Evolutionary conservation across 352 stramenopile species (phyloP).

Genomic region (Phytophthora multivora): DNA sequence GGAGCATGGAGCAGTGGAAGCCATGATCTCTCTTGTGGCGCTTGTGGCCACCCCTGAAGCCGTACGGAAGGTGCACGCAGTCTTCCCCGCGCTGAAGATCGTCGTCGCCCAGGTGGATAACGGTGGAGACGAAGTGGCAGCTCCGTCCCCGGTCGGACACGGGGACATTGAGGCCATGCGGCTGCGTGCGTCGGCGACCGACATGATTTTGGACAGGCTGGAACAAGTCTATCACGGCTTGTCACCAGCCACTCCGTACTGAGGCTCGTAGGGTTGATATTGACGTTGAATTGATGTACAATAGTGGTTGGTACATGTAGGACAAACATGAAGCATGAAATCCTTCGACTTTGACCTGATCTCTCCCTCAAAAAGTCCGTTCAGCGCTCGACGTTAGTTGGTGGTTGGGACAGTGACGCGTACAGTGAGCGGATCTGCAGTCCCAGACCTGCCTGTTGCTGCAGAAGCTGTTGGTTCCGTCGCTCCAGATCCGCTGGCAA

Average conservation of each 20-base stretch:
- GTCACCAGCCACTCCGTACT: slow-evolving; percentile 19
- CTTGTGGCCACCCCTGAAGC: slow-evolving; percentile 43
- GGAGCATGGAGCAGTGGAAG: slow-evolving; percentile 43
- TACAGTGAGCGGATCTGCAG: slow-evolving; percentile 38
- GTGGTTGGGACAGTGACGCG: slow-evolving; percentile 23
- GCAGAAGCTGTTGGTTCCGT: slow-evolving; percentile 27
- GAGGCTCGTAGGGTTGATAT: slow-evolving; percentile 5
- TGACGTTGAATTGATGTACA: slow-evolving; percentile 29
- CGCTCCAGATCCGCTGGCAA: slow-evolving; percentile 25
- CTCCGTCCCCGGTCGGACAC: slow-evolving; percentile 2
- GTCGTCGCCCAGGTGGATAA: slow-evolving; percentile 40
- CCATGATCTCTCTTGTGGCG: slow-evolving; percentile 50
- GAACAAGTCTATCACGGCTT: slow-evolving; percentile 33
- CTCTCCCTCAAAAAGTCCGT: background rate
- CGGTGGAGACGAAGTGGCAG: slow-evolving; percentile 15
- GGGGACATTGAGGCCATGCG: slow-evolving; percentile 3
- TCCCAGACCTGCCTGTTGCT: slow-evolving; percentile 30
- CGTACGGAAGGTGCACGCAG: slow-evolving; percentile 37
- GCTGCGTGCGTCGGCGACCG: slow-evolving; percentile 15
- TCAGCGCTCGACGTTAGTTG: slow-evolving; percentile 7
- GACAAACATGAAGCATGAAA: background rate
- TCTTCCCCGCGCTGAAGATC: slow-evolving; percentile 42
- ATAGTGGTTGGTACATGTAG: slow-evolving; percentile 1
- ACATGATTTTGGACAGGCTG: slow-evolving; percentile 39
- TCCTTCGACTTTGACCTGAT: background rate